These are phyloP conservation scores for Boletus patriciae DNA, from an alignment of 768 basidiomycete species.

Conservation along the genomic window DNA sequence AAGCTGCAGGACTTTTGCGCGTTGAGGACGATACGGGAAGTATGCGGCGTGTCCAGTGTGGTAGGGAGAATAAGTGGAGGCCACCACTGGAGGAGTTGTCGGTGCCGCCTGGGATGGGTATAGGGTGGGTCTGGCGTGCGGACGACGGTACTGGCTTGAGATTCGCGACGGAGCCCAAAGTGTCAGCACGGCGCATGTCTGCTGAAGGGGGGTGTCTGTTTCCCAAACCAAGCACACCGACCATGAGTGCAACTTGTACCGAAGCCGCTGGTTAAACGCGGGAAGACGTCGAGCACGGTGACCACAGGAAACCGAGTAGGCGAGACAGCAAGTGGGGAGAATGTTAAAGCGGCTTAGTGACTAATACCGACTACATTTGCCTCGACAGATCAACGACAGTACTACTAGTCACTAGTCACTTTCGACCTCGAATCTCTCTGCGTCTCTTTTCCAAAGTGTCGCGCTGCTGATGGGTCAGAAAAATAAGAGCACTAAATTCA, in stretches of 20 bases:
- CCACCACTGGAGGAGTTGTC: constrained; percentile 38
- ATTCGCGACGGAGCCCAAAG: constrained; percentile 34
- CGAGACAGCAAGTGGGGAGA: neutral
- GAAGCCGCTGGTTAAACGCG: neutral
- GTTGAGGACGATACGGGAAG: constrained; percentile 33
- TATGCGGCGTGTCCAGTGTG: constrained; percentile 61
- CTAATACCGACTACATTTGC: constrained; percentile 1
- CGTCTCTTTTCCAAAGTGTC: constrained; percentile 60
- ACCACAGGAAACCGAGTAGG: neutral
- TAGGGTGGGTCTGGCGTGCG: constrained; percentile 46
- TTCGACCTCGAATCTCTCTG: constrained; percentile 48
- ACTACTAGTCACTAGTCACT: neutral
- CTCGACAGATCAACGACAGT: neutral
- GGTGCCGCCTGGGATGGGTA: constrained; percentile 44
- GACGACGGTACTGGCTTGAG: constrained; percentile 36
- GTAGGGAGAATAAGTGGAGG: constrained; percentile 62
- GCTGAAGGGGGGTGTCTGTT: constrained; percentile 35
- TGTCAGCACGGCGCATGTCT: constrained; percentile 24
- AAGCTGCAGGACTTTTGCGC: constrained; percentile 30
- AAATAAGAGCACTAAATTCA: neutral
- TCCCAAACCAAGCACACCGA: constrained; percentile 39
- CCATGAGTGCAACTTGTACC: constrained; percentile 32
- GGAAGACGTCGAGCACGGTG: constrained; percentile 2
- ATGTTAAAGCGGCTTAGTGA: constrained; percentile 10
- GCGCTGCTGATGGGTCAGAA: constrained; percentile 44